Conservation (phyloP, 441 rosid genomes). For the Erodium trifolium region DNA sequence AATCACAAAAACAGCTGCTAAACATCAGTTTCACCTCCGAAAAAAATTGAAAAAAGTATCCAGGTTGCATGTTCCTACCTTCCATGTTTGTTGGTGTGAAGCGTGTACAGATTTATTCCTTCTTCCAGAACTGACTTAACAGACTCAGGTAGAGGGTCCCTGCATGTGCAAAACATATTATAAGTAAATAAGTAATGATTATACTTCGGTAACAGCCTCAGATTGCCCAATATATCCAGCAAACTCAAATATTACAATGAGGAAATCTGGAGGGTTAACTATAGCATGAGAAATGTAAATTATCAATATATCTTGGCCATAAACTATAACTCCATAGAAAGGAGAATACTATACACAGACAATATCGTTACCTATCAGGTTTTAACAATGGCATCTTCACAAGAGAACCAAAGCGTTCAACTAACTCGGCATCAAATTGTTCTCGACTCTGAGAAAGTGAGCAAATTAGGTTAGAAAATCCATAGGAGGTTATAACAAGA, state of each 20-base stretch:
- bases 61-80: conserved; percentile 37
- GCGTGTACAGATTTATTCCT: conserved; percentile 66
- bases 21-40: neutral
- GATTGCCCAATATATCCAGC: neutral
- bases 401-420: conserved; percentile 83
- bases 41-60: neutral
- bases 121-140: conserved; percentile 63
- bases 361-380: conserved; percentile 53
- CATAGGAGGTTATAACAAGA: neutral
- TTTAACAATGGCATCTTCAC: conserved; percentile 86
- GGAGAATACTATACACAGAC: conserved; percentile 1
- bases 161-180: conserved; percentile 27
- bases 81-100: conserved; percentile 68
- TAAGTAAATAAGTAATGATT: neutral
- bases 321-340: neutral
- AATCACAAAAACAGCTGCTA: neutral
- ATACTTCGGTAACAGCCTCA: neutral
- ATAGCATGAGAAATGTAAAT: neutral
- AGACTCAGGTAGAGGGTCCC: conserved; percentile 69
- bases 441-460: conserved; percentile 48
- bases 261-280: neutral
- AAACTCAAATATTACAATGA: neutral
- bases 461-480: conserved; percentile 12
- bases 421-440: conserved; percentile 78
- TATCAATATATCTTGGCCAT: neutral